Evolutionary conservation across 139 green algal species (phyloP), one percentile per base, ranked within the genome.

Genomic region (Astrephomene gubernaculifera): DNA sequence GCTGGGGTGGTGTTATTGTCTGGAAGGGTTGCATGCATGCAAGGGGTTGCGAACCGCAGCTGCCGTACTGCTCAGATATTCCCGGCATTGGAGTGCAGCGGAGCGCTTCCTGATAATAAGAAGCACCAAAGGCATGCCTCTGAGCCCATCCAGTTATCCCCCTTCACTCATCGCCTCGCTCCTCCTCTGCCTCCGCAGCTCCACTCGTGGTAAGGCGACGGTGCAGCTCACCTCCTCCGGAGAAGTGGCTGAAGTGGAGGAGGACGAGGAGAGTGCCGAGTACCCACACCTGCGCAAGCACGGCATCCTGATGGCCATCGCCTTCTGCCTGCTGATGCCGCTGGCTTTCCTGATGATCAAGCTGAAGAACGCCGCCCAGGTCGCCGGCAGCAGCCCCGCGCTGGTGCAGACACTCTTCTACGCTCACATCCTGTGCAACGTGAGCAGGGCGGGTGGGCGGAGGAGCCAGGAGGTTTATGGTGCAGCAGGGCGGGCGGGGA

Each of bases 291-390:
- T 82, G 21, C 53, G 73, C 1, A 10, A 25, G 19, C 83, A 88
- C 76, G 73, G 83, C 25, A 41, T 64, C 8, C 64, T 88, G 17
- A 83, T 88, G 73, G 33, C 36, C 14, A 64, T 88, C 61, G 79
- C 57, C 31, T 88, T 88, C 63, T 49, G 61, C 29, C 2, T 80
- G 7, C 45, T 83, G n/a, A 71, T 88, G 45, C 83, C 83, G 31
- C 73, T 88, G 63, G 73, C 45, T 17, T 64, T 52, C 35, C 38
- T 88, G 39, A 49, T 53, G 52, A 76, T 49, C 8, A 44, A 61
- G 25, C 39, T 45, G 8, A 72, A 78, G 54, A 81, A 69, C 5
- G 25, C 43, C 19, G 68, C 76, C 35, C 63, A 67, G 6, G 61
- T 67, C 29, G 61, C 25, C 19, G 54, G 39, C 44, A 82, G 12